Conservation (phyloP, 2,329 filamentous ascomycete species). For the Sodiomyces alkalinus region DNA sequence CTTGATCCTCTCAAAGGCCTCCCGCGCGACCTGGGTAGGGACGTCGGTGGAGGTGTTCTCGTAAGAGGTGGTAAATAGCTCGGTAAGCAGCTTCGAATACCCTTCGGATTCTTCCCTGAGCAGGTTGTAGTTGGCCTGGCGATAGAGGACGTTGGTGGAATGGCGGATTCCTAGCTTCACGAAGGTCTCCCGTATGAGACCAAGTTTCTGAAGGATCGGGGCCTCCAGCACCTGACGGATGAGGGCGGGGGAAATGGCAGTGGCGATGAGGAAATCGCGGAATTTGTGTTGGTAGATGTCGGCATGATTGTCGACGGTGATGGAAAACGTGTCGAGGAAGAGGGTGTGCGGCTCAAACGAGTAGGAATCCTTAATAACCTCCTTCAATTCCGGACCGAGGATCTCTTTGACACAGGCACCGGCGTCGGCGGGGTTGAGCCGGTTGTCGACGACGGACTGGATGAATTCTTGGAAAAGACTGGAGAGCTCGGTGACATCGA, state of each 20-base stretch:
- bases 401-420: slow-evolving; percentile 63
- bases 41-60: slow-evolving; percentile 39
- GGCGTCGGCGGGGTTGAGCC: slow-evolving; percentile 51
- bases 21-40: slow-evolving; percentile 62
- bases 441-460: slow-evolving; percentile 54
- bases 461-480: slow-evolving; percentile 76
- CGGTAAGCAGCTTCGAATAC: slow-evolving; percentile 89
- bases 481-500: slow-evolving; percentile 54
- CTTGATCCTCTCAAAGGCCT: slow-evolving; percentile 84
- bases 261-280: slow-evolving; percentile 54
- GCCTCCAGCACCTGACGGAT: slow-evolving; percentile 78
- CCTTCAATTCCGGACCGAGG: slow-evolving; percentile 38
- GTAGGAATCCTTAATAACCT: slow-evolving; percentile 32
- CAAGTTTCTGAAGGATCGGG: slow-evolving; percentile 56
- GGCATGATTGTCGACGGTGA: slow-evolving; percentile 59
- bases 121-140: slow-evolving; percentile 93
- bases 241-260: slow-evolving; percentile 52
- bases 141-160: slow-evolving; percentile 83
- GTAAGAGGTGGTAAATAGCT: slow-evolving; percentile 73
- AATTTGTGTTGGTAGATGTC: slow-evolving; percentile 33
- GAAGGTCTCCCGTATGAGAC: slow-evolving; percentile 76
- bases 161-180: slow-evolving; percentile 70
- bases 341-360: slow-evolving; percentile 49
- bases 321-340: slow-evolving; percentile 72
- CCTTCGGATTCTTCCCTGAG: slow-evolving; percentile 92